Evolutionary conservation across 208 protist species (phyloP).

Genomic region (Porcisia hertigi): DNA sequence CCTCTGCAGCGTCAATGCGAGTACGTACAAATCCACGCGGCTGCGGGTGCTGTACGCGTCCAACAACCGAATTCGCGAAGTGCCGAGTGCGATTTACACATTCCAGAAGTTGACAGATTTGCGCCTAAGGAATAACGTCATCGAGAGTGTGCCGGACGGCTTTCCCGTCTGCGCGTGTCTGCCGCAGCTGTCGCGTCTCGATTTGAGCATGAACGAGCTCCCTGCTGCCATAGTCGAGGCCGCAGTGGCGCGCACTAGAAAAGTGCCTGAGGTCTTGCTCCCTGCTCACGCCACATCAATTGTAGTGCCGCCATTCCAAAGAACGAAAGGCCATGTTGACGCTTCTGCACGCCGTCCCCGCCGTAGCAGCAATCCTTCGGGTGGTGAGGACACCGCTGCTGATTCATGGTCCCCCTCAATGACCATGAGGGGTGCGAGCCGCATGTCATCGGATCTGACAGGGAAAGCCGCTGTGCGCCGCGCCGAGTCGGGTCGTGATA

Average conservation of each 20-base stretch:
- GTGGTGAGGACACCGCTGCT: background rate
- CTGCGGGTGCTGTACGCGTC: constrained; percentile 57
- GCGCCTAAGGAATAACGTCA: constrained; percentile 27
- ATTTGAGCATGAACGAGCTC: constrained; percentile 34
- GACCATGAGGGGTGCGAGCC: background rate
- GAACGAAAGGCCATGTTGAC: background rate
- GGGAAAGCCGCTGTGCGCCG: background rate
- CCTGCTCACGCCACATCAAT: background rate
- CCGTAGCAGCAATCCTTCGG: background rate
- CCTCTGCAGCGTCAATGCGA: constrained; percentile 8
- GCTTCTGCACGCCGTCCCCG: background rate
- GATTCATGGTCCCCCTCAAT: background rate
- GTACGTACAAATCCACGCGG: constrained; percentile 14
- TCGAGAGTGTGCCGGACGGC: constrained; percentile 23
- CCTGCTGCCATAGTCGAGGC: constrained; percentile 5
- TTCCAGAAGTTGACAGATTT: constrained; percentile 51
- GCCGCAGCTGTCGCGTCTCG: constrained; percentile 17
- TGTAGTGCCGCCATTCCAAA: background rate
- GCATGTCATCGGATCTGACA: background rate
- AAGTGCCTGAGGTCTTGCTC: background rate
- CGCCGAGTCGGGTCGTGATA: background rate
- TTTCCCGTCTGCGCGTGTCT: constrained; percentile 23
- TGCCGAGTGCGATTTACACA: constrained; percentile 27
- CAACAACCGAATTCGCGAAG: constrained; percentile 37
- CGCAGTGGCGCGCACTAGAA: constrained; percentile 9